Percentiles rank a stretch among this genome's conserved stretches.
Conservation (phyloP, 768 basidiomycete genomes). For the Phylloporus sp. region DNA sequence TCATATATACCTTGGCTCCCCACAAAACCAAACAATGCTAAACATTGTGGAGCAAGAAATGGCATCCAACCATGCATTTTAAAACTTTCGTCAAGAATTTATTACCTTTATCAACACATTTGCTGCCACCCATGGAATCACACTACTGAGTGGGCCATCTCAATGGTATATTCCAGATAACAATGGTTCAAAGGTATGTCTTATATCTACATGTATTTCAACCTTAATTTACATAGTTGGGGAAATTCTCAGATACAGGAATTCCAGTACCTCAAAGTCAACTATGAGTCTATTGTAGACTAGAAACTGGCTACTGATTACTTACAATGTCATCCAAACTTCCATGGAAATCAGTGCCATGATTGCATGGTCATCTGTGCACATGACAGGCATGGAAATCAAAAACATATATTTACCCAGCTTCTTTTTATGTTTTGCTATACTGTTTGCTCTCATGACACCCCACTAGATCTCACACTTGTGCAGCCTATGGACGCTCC, state of each 20-base stretch:
- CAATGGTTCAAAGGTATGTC: neutral
- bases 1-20: neutral
- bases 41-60: neutral
- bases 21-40: neutral
- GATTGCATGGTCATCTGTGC: slow-evolving; percentile 9
- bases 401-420: neutral
- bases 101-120: neutral
- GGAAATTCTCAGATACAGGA: slow-evolving; percentile 29
- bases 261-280: slow-evolving; percentile 23
- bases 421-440: neutral
- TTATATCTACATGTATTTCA: neutral
- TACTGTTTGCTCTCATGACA: neutral
- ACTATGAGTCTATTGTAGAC: slow-evolving; percentile 26
- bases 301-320: slow-evolving; percentile 28
- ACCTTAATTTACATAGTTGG: neutral
- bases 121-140: neutral
- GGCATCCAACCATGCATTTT: neutral
- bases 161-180: neutral
- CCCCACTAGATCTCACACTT: neutral
- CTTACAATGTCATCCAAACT: slow-evolving; percentile 25
- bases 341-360: slow-evolving; percentile 23
- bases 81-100: neutral
- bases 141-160: neutral
- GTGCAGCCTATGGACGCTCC: too few species aligned
- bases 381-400: neutral